Conservation (phyloP, 2,329 filamentous ascomycete species). For the Botrytis hyacinthi region DNA sequence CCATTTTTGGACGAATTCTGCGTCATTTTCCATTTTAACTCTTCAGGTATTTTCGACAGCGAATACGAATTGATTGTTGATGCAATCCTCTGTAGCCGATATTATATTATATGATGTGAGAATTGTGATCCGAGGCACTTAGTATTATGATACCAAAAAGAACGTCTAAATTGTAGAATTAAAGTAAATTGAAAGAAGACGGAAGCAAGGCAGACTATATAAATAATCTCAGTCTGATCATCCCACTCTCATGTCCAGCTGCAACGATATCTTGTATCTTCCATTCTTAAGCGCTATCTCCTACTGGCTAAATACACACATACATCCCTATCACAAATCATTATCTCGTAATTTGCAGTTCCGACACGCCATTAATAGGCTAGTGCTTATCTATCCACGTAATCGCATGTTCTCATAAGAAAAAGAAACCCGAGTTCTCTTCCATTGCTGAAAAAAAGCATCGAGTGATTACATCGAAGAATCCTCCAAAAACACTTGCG, state of each 20-base stretch:
- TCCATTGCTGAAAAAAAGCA: neutral
- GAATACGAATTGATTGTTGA: neutral
- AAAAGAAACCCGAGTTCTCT: neutral
- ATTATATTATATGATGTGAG: neutral
- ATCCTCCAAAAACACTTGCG: neutral
- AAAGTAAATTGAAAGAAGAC: neutral
- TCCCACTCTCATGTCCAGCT: neutral
- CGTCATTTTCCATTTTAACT: neutral
- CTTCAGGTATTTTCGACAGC: accelerated
- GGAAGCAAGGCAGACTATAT: neutral
- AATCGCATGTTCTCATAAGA: neutral
- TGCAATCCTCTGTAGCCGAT: too few relatives aligned
- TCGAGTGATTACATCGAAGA: neutral
- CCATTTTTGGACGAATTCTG: conserved; percentile 4
- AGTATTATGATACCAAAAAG: neutral
- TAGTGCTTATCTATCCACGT: neutral
- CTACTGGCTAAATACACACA: neutral
- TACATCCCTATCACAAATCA: neutral
- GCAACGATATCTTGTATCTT: neutral
- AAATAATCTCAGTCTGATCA: neutral
- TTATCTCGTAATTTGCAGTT: neutral
- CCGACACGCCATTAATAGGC: neutral
- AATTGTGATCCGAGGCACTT: neutral
- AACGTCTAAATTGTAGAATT: neutral
- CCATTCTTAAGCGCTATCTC: neutral